phyloP scores from a whole-genome alignment of 73 alveolate genomes.

The Symbiodinium natans region DNA sequence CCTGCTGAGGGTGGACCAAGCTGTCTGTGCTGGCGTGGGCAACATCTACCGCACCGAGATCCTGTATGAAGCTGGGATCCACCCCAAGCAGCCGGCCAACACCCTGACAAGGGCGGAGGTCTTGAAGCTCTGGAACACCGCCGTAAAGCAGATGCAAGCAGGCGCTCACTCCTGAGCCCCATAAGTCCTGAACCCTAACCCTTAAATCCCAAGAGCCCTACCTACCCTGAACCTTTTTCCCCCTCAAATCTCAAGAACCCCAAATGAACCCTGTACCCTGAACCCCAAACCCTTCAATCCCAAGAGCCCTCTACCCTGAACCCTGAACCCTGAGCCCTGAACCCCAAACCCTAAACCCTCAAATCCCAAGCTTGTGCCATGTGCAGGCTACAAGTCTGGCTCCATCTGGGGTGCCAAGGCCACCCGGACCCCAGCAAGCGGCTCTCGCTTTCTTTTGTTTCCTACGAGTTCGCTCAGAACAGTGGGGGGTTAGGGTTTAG shows the following conservation, averaged over 20 bases:
- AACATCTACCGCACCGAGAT: conserved; percentile 79
- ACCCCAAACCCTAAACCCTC: background rate
- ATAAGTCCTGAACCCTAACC: no score
- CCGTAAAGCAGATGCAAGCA: conserved; percentile 89
- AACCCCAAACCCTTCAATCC: no score
- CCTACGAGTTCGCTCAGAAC: no score
- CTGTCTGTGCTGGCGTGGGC: conserved; percentile 56
- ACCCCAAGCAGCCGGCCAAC: conserved; percentile 71
- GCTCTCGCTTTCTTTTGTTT: no score
- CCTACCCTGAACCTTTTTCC: background rate
- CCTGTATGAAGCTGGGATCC: conserved; percentile 43
- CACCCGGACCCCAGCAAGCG: no score
- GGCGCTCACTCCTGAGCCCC: background rate
- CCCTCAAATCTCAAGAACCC: no score
- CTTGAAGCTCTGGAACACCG: conserved; percentile 61
- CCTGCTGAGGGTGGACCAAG: conserved; percentile 29
- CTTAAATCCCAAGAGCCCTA: no score
- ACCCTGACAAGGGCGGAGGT: conserved; percentile 50
- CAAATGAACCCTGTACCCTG: no score
- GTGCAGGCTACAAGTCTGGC: conserved; percentile 27
- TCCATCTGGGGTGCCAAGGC: conserved; percentile 78
- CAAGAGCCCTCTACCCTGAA: background rate
- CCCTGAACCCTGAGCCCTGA: no score
- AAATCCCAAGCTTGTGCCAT: background rate
- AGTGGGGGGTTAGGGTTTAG: background rate